These are phyloP conservation scores for Podaxis carcinomalis DNA, from an alignment of 768 basidiomycete species.

Conservation along the genomic window DNA sequence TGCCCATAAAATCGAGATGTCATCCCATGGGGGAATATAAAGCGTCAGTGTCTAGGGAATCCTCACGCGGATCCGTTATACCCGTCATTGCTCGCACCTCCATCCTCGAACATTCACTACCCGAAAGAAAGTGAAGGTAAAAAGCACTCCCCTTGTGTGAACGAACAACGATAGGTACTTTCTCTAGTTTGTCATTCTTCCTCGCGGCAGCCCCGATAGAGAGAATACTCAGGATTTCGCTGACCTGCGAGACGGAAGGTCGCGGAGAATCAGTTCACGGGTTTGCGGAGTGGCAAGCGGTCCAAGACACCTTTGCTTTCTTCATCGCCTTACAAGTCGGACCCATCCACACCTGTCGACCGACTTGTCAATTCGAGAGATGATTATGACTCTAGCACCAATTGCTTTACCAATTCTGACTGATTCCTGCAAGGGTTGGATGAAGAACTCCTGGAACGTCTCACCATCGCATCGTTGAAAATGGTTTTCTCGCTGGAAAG, in stretches of 20 bases:
- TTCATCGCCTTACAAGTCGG: constrained; percentile 84
- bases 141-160: constrained; percentile 66
- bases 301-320: constrained; percentile 68
- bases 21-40: not conserved
- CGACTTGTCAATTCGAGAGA: not conserved
- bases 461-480: not conserved
- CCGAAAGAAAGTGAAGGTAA: not conserved
- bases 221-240: constrained; percentile 67
- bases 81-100: constrained; percentile 86
- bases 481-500: not conserved
- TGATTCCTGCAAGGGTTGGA: not conserved
- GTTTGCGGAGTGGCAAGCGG: not conserved
- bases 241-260: constrained; percentile 55
- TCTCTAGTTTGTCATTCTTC: constrained; percentile 79
- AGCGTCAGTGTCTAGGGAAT: not conserved
- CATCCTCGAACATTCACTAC: constrained; percentile 47
- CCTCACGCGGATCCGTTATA: not conserved
- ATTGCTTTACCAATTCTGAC: not conserved
- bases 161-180: constrained; percentile 78
- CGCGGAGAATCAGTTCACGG: constrained; percentile 22
- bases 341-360: constrained; percentile 69
- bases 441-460: not conserved
- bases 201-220: constrained; percentile 87
- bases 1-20: not conserved
- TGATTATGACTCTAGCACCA: not conserved